Base-by-base conservation (phyloP, 202 grass and related monocot species). In the Carex arenaria region DNA sequence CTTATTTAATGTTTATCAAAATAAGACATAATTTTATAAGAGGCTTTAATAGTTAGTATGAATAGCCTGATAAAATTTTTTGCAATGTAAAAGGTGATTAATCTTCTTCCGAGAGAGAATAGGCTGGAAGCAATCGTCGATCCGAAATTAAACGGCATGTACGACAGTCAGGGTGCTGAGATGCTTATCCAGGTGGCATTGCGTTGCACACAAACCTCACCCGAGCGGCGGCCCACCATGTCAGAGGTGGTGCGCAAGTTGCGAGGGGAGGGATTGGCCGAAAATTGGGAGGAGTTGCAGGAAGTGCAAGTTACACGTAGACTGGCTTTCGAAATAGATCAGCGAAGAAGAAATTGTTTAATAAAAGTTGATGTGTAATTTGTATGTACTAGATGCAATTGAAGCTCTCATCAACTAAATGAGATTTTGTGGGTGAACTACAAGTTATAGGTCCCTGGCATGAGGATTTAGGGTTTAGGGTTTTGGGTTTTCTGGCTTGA, bases 241-340 rank as follows among this genome's bases (percentile, higher is more conserved):
- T 97, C 92, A 1, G 90, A 92, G 60, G 92, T 97, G 30, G 92
- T 94, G 64, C 83, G 87, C 68, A 97, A 92, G 88, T 85, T 97
- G 12, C 92, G 94, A 85, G 92, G 94, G 26, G 94, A 97, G 70
- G 90, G 87, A 17, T 85, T 97, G 22, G 86, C 88, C 0, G 92
- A 92, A 86, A 84, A 88, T 40, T 94, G 94, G 94, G 90, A 90
- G 74, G 88, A 97, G 56, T 89, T 90, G 88, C 94, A 92, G 49
- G 87, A 89, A 82, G 82, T 97, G 0, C 88, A 88, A 74, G 90
- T 92, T 66, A 82, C 77, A 23, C 75, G 88, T 84, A 85, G 89
- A 84, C 34, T 86, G 64, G 88, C 87, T 61, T 92, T 90, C 28
- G 87, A 87, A 85, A 85, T 89, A 73, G 88, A 93, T 72, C 89